Evolutionary conservation across 441 rosid species (phyloP), one percentile per base, ranked within the genome.

Genomic region (Dalechampia spathulata): DNA sequence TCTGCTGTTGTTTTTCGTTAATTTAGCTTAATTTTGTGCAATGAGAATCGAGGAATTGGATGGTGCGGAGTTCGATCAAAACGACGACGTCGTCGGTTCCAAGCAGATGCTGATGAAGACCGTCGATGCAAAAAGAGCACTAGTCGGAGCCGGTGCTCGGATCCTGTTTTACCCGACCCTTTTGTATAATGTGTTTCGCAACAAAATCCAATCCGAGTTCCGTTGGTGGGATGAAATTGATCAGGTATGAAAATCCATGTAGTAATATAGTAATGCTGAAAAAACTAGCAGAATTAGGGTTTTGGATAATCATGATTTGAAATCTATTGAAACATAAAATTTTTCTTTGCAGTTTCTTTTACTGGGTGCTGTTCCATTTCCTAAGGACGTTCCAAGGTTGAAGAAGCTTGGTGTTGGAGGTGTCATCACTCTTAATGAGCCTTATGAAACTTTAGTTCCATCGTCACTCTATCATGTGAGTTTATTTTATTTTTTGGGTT

Each of bases 301-400:
- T 28, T 60, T 16, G 22, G 4, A 10, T n/a, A n/a, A n/a, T n/a
- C n/a, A n/a, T 30, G 8, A 30, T 30, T 30, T 30, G n/a, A n/a
- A n/a, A n/a, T n/a, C n/a, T n/a, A n/a, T n/a, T n/a, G n/a, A n/a
- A n/a, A n/a, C 8, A 3, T 30, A 3, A 3, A 30, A 30, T 30
- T 30, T 30, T 30, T 21, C 45, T 25, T 37, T 44, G 58, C 78
- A 86, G 95, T 76, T 71, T 76, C 69, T 86, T 55, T 62, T 86
- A 58, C 75, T 89, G 49, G 95, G 92, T 15, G 95, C 95, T n/a
- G 92, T 89, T 62, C 96, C 96, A 28, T 89, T 89, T 51, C 85
- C 84, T 12, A 82, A 76, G 57, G 94, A 89, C 58, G 95, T 89
- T 58, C 86, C 72, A 0, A 64, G 81, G 28, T 65, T 89, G 72